A percentile compares a stretch with the other conserved stretches of the same genome.
phyloP scores from a whole-genome alignment of 257 asterid species.

The Leptodermis oblonga region DNA sequence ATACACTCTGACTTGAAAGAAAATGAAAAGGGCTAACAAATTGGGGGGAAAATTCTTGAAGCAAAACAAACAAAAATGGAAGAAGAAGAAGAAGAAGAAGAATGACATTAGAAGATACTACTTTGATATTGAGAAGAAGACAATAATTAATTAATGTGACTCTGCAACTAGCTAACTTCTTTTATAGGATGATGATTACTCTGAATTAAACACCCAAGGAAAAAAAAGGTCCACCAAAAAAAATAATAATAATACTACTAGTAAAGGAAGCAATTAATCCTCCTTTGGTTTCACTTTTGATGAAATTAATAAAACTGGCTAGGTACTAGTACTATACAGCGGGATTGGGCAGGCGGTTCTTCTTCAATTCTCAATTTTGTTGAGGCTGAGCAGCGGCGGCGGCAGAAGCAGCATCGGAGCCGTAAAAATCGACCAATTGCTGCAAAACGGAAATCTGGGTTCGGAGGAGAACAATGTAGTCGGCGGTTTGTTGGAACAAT shows the following conservation, averaged over 20 bases:
- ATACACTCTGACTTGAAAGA: neutral
- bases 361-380: conserved; percentile 26
- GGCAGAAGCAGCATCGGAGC: conserved; percentile 25
- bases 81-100: neutral
- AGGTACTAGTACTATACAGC: conserved; percentile 32
- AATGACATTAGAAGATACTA: neutral
- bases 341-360: conserved; percentile 13
- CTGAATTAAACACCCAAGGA: conserved; percentile 6
- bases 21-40: neutral
- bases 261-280: conserved; percentile 12
- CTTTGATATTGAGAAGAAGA: neutral
- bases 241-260: neutral
- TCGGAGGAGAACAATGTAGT: conserved; percentile 63
- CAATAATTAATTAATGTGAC: neutral
- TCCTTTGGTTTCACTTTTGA: conserved; percentile 11
- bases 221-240: neutral
- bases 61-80: neutral
- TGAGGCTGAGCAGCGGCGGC: conserved; percentile 21
- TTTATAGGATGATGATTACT: conserved; percentile 1
- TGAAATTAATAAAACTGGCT: conserved; percentile 7
- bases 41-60: neutral
- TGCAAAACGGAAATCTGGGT: conserved; percentile 73
- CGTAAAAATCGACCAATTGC: conserved; percentile 64
- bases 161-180: conserved; percentile 12
- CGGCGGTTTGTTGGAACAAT: conserved; percentile 68